Percentiles rank a stretch among this genome's conserved stretches.
Conservation (phyloP, 768 basidiomycete species). For the Lyophyllum atratum region DNA sequence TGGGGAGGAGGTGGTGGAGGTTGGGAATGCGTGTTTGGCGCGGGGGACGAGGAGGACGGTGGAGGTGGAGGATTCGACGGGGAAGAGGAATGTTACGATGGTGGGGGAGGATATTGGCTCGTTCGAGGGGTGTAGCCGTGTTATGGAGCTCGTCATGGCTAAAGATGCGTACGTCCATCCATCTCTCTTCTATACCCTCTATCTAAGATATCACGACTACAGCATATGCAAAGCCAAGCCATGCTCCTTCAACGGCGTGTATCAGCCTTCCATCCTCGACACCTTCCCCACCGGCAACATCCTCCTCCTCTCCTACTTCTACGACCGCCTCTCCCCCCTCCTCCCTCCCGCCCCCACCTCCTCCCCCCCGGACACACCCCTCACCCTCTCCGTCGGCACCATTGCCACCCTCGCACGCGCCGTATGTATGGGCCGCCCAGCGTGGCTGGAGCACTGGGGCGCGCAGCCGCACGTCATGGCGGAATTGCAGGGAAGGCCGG, state of each 20-base stretch:
- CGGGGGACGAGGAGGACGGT: conserved; percentile 63
- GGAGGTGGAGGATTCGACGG: conserved; percentile 54
- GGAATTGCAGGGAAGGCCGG: conserved; percentile 82
- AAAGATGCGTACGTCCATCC: conserved; percentile 82
- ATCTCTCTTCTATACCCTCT: background rate
- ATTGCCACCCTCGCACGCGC: conserved; percentile 64
- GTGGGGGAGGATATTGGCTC: conserved; percentile 77
- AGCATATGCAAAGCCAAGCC: conserved; percentile 90
- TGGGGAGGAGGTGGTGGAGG: conserved; percentile 11
- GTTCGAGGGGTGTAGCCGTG: conserved; percentile 82
- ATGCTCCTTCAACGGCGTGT: conserved; percentile 96
- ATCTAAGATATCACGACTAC: background rate
- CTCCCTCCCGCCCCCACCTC: conserved; percentile 29
- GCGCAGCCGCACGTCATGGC: conserved; percentile 34
- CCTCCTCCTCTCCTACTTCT: conserved; percentile 96
- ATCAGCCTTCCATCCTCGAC: conserved; percentile 90
- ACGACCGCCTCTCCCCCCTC: conserved; percentile 88
- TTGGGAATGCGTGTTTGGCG: conserved; percentile 85
- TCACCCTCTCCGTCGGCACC: conserved; percentile 43
- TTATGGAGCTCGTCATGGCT: conserved; percentile 88
- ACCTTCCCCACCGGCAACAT: conserved; percentile 86
- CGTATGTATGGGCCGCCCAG: conserved; percentile 70
- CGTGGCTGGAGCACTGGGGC: conserved; percentile 60
- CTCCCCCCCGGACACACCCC: conserved; percentile 4
- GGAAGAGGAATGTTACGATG: conserved; percentile 77